Evolutionary conservation across 2,329 filamentous ascomycete genomes (phyloP).

Genomic region (Cordyceps militaris): DNA sequence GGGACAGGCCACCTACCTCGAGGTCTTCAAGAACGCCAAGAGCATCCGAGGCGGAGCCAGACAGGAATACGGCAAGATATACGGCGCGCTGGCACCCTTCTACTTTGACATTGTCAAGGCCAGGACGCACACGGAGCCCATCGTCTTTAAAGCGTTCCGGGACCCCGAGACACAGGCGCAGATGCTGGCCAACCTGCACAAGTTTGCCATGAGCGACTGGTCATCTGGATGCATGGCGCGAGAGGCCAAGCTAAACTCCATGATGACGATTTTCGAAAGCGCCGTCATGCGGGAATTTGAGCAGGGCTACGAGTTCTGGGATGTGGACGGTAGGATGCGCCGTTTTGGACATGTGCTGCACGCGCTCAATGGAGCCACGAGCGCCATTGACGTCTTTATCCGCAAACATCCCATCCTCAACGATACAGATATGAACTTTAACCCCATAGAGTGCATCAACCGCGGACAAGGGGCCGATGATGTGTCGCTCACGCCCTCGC

Average conservation of each 20-base stretch:
- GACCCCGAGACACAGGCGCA: constrained; percentile 86
- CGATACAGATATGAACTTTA: constrained; percentile 58
- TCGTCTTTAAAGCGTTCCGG: constrained; percentile 78
- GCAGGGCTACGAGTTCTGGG: constrained; percentile 81
- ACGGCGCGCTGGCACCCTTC: constrained; percentile 80
- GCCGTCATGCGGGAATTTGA: constrained; percentile 89
- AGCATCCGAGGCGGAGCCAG: constrained; percentile 81
- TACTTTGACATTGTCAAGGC: constrained; percentile 75
- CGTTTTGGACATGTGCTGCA: constrained; percentile 83
- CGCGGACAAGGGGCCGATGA: constrained; percentile 51
- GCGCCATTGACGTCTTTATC: constrained; percentile 77
- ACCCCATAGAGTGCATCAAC: constrained; percentile 75
- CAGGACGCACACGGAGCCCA: constrained; percentile 68
- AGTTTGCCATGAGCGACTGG: constrained; percentile 76
- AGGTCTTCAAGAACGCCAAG: constrained; percentile 60
- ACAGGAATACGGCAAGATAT: constrained; percentile 85
- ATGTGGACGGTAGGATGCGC: constrained; percentile 82
- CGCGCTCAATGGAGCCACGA: constrained; percentile 70
- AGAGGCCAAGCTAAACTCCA: constrained; percentile 63
- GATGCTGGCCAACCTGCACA: constrained; percentile 74
- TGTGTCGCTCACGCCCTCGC: constrained; percentile 72
- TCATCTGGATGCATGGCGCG: constrained; percentile 65
- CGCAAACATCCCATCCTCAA: constrained; percentile 81
- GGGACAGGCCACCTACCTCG: constrained; percentile 59
- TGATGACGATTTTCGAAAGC: constrained; percentile 80